Base-by-base conservation (phyloP, 257 asterid species). In the Sherardia arvensis region DNA sequence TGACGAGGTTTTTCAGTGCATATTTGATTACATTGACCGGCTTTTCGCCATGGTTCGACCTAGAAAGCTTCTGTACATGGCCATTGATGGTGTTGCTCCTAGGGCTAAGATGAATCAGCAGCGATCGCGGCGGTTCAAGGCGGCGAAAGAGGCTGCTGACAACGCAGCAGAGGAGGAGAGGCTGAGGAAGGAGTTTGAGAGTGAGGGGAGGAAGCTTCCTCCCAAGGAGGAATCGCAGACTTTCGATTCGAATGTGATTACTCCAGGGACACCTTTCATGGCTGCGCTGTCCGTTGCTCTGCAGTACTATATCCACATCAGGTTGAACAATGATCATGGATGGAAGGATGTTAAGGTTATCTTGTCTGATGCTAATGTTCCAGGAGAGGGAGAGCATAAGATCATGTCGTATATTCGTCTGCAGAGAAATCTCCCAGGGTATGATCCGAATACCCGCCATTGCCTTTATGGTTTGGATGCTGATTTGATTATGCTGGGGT, bases 51-150 rank as follows among this genome's bases (percentile, higher is more conserved):
- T 91, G 97, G 97, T 91, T 33, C 87, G 97, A 49, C 96, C 97
- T 34, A 78, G 97, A 11, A 87, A 91, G 78, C 78, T 91, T 71
- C 79, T 91, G 53, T 91, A 69, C 85, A 91, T 91, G 97, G 97
- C 97, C 51, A 91, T 91, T n/a, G 97, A 91, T 85, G 97, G 97
- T 48, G 97, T 90, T 77, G 97, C 97, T 21, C 97, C 97, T 32
- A 85, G 97, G 82, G 97, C 97, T 22, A 90, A 90, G 80, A 90
- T 90, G 97, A 90, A 90, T 77, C 97, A 90, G 71, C 97, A 90
- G 72, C 78, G 97, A 64, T 85, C 97, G n/a, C n/a, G n/a, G n/a
- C n/a, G n/a, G n/a, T n/a, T n/a, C n/a, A n/a, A n/a, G n/a, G n/a
- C n/a, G n/a, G 97, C 96, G 71, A 87, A 90, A 82, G 97, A 90